These are phyloP conservation scores for Phytophthora pini DNA, from an alignment of 352 stramenopile species.

Conservation along the genomic window DNA sequence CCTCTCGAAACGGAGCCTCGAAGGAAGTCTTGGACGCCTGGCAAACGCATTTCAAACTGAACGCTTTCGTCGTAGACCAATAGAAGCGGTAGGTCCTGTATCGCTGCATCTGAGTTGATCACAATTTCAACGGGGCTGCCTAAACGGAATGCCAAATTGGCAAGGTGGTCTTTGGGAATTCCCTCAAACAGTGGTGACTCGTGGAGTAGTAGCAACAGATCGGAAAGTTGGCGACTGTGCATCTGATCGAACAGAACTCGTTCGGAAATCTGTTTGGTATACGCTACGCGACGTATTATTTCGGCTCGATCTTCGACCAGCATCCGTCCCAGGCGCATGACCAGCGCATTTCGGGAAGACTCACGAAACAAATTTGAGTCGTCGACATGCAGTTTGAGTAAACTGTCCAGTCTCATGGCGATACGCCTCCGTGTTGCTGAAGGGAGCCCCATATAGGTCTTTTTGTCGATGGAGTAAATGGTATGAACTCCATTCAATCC, in stretches of 20 bases:
- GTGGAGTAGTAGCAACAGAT: constrained; percentile 22
- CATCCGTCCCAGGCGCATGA: constrained; percentile 29
- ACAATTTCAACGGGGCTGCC: constrained; percentile 17
- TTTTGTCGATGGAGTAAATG: constrained; percentile 22
- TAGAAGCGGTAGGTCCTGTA: constrained; percentile 16
- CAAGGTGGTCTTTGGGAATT: constrained; percentile 20
- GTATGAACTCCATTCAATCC: constrained; percentile 1
- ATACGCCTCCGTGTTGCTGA: constrained; percentile 17
- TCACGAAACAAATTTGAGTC: constrained; percentile 15
- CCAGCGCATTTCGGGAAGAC: constrained; percentile 17
- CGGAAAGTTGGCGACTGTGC: constrained; percentile 13
- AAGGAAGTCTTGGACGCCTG: not conserved
- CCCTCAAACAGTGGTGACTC: constrained; percentile 24
- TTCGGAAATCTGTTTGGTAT: constrained; percentile 28
- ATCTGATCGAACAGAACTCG: constrained; percentile 20
- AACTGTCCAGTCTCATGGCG: constrained; percentile 11
- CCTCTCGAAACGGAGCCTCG: constrained; percentile 20
- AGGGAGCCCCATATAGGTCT: constrained; percentile 11
- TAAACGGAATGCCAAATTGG: constrained; percentile 24
- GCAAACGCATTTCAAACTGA: constrained; percentile 21
- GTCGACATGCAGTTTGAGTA: constrained; percentile 18
- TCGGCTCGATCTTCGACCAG: constrained; percentile 46
- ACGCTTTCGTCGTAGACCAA: constrained; percentile 20
- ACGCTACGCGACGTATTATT: constrained; percentile 38
- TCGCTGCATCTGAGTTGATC: not conserved